These are phyloP conservation scores for Neurospora pannonica DNA, from an alignment of 495 filamentous ascomycete genomes.

Conservation along the genomic window DNA sequence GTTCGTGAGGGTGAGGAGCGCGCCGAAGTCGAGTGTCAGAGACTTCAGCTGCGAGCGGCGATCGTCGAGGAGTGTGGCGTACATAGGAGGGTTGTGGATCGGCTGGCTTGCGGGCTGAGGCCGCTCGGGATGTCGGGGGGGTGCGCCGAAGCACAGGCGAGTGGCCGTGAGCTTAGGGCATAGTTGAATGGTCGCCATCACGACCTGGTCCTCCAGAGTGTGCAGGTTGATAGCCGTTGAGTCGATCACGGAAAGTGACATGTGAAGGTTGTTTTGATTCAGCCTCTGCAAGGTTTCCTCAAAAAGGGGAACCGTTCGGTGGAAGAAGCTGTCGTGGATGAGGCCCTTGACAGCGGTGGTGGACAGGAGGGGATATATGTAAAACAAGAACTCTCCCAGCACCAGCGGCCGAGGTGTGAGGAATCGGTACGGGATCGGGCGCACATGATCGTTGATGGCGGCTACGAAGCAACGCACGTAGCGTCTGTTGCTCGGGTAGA, in stretches of 20 bases:
- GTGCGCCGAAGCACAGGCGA: background rate
- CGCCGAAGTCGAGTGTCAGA: background rate
- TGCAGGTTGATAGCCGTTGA: background rate
- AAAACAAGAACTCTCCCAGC: background rate
- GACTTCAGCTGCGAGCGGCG: background rate
- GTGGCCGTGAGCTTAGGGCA: background rate
- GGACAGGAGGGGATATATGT: background rate
- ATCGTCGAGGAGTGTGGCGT: background rate
- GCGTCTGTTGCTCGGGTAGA: background rate
- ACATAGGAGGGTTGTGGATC: fast-evolving
- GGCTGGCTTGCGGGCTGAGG: background rate
- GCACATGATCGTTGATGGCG: background rate
- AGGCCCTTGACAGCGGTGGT: background rate
- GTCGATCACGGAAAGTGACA: background rate
- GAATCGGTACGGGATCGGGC: background rate
- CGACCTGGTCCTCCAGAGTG: background rate
- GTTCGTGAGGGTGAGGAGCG: background rate
- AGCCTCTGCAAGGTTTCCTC: background rate
- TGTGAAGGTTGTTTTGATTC: too few species aligned
- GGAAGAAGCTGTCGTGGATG: background rate
- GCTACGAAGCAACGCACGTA: background rate
- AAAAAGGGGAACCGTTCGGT: fast-evolving
- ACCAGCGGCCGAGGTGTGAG: background rate
- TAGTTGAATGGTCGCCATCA: background rate
- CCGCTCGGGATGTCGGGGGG: too few species aligned